A percentile compares a stretch with the other conserved stretches of the same genome.
Evolutionary conservation across 805 yeast genomes (phyloP).

Genomic region (Ogataea nakhonphanomensis): DNA sequence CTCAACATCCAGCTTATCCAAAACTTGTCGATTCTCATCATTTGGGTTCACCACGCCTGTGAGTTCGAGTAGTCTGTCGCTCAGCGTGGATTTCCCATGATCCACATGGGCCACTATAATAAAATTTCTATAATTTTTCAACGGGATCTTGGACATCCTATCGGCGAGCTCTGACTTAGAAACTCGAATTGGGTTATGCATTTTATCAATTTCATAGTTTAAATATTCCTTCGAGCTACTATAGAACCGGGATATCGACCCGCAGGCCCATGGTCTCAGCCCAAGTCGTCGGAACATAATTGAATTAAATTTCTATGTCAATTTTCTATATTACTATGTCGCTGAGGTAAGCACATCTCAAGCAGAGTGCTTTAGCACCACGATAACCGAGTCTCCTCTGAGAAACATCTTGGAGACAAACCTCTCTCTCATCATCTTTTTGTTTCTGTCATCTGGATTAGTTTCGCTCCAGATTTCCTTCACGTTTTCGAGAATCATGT

Average conservation of each 20-base stretch:
- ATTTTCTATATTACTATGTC: conserved; percentile 1
- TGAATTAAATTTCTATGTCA: conserved; percentile 2
- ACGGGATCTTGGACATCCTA: conserved; percentile 74
- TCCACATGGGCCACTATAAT: conserved; percentile 97
- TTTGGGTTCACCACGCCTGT: conserved; percentile 87
- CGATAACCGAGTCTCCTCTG: conserved; percentile 93
- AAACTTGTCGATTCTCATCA: conserved; percentile 66
- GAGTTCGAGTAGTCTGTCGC: conserved; percentile 81
- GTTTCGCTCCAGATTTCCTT: conserved; percentile 63
- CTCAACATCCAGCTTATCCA: conserved; percentile 91
- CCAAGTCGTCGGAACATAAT: conserved; percentile 7
- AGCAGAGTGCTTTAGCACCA: conserved; percentile 46
- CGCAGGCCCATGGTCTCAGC: neutral
- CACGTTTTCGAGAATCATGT: conserved; percentile 87
- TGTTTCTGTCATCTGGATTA: conserved; percentile 50
- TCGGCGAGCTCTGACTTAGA: conserved; percentile 23
- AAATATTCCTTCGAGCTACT: conserved; percentile 23
- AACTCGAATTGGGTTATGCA: conserved; percentile 28
- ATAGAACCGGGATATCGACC: neutral
- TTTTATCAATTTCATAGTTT: conserved; percentile 26
- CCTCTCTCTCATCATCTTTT: conserved; percentile 50
- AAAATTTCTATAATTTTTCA: conserved; percentile 80
- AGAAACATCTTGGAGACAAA: conserved; percentile 86
- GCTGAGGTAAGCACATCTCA: conserved; percentile 8
- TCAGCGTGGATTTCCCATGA: conserved; percentile 77